Percentiles rank a stretch among this genome's conserved stretches.
phyloP scores from a whole-genome alignment of 1,284 basidiomycete genomes.

The Apiotrichum porosum region DNA sequence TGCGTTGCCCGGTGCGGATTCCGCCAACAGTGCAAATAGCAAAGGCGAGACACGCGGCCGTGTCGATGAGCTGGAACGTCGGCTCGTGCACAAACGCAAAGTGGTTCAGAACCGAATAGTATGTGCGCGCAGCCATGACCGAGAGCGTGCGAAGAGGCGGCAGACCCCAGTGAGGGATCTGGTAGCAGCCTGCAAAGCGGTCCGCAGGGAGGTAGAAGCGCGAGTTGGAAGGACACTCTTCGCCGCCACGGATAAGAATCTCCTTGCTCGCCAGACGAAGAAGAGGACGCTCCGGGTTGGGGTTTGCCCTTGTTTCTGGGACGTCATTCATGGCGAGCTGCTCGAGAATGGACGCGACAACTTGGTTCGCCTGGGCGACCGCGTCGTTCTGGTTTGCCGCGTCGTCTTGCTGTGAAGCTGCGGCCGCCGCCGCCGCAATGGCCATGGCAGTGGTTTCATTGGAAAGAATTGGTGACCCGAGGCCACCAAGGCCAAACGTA shows the following conservation, averaged over 20 bases:
- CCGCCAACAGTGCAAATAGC: constrained; percentile 51
- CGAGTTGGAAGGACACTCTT: constrained; percentile 10
- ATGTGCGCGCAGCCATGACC: constrained; percentile 47
- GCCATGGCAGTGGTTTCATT: constrained; percentile 19
- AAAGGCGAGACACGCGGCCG: constrained; percentile 49
- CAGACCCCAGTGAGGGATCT: constrained; percentile 50
- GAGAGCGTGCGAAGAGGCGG: constrained; percentile 47
- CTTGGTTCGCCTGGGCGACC: constrained; percentile 8
- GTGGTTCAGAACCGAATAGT: constrained; percentile 48
- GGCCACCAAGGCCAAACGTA: constrained; percentile 17
- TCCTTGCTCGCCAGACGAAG: constrained; percentile 30
- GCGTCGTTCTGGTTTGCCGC: constrained; percentile 3
- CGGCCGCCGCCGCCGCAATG: constrained; percentile 9
- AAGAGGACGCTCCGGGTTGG: constrained; percentile 45
- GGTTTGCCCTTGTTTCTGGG: constrained; percentile 37
- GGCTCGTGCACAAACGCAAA: constrained; percentile 50
- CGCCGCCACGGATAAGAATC: constrained; percentile 9
- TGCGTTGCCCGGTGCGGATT: constrained; percentile 23
- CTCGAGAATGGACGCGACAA: constrained; percentile 31
- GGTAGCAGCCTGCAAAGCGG: constrained; percentile 49
- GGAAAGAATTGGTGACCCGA: constrained; percentile 3
- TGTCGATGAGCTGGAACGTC: constrained; percentile 48
- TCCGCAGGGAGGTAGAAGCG: constrained; percentile 42
- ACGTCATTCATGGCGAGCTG: constrained; percentile 39
- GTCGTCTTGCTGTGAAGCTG: constrained; percentile 4